Percentiles rank a stretch among this genome's conserved stretches.
phyloP scores from a whole-genome alignment of 2,329 filamentous ascomycete genomes.

The Blumeria hordei region DNA sequence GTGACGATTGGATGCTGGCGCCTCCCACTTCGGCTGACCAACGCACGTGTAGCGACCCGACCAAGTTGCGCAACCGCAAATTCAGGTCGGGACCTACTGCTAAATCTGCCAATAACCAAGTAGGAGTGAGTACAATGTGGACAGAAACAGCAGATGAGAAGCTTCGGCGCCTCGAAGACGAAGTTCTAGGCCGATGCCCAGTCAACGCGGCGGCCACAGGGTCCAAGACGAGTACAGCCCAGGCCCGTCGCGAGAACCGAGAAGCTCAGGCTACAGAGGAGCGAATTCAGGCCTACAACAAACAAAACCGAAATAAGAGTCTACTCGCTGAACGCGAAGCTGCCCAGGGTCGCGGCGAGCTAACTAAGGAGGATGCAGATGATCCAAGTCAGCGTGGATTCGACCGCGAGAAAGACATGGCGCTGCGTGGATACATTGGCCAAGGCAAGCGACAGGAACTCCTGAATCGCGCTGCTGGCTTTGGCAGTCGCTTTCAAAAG shows the following conservation, averaged over 20 bases:
- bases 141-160: slow-evolving; percentile 83
- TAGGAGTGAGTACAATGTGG: slow-evolving; percentile 33
- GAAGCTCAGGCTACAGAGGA: slow-evolving; percentile 20
- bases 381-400: slow-evolving; percentile 78
- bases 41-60: slow-evolving; percentile 50
- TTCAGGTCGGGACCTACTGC: slow-evolving; percentile 50
- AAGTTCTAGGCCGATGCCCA: slow-evolving; percentile 46
- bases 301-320: slow-evolving; percentile 27
- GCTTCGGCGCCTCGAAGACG: slow-evolving; percentile 51
- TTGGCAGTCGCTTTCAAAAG: slow-evolving; percentile 26
- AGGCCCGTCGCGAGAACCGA: slow-evolving; percentile 7
- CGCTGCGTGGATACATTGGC: slow-evolving; percentile 40
- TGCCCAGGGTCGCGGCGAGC: slow-evolving; percentile 11
- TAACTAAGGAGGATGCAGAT: slow-evolving; percentile 49
- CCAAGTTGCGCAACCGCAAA: slow-evolving; percentile 56
- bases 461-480: slow-evolving; percentile 55
- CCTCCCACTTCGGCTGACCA: slow-evolving; percentile 31
- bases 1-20: slow-evolving; percentile 69
- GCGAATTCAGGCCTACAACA: slow-evolving; percentile 33
- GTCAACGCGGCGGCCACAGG: slow-evolving; percentile 1
- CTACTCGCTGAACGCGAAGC: slow-evolving; percentile 24
- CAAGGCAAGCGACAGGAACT: slow-evolving; percentile 53
- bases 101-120: slow-evolving; percentile 17
- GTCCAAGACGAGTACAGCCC: slow-evolving; percentile 3
- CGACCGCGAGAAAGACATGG: slow-evolving; percentile 87